Percentiles rank a stretch among this genome's conserved stretches.
phyloP scores from a whole-genome alignment of 2,329 filamentous ascomycete genomes.

The Aspergillus sp. region DNA sequence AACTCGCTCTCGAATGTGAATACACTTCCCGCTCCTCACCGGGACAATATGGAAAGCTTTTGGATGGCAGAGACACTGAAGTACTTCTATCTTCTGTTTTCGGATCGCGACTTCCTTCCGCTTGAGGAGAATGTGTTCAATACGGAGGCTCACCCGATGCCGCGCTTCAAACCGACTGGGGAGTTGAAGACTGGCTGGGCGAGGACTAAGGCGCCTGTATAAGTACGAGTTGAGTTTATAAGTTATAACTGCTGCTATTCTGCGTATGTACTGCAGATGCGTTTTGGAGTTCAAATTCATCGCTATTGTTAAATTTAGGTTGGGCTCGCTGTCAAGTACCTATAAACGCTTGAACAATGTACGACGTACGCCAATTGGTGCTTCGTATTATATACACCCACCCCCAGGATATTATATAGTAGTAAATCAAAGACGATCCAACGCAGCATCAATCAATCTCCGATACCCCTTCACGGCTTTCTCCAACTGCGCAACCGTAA shows the following conservation, averaged over 20 bases:
- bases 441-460: slow-evolving; percentile 57
- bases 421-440: slow-evolving; percentile 11
- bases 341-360: background rate
- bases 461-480: slow-evolving; percentile 77
- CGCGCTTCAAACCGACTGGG: slow-evolving; percentile 73
- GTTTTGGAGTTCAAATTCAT: background rate
- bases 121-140: slow-evolving; percentile 89
- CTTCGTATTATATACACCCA: background rate
- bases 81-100: slow-evolving; percentile 95
- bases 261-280: background rate
- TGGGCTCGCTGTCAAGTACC: background rate
- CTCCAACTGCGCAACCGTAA: slow-evolving; percentile 74
- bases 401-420: background rate
- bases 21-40: slow-evolving; percentile 63
- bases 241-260: background rate
- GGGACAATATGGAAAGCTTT: slow-evolving; percentile 98
- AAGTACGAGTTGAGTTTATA: background rate
- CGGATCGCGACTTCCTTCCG: slow-evolving; percentile 75
- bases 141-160: slow-evolving; percentile 90
- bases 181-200: slow-evolving; percentile 43
- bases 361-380: background rate
- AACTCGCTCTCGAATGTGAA: slow-evolving; percentile 77
- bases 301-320: background rate
- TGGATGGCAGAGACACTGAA: slow-evolving; percentile 98
- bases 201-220: slow-evolving; percentile 19